Percentiles rank a stretch among this genome's conserved stretches.
Conservation (phyloP, 2,329 filamentous ascomycete species). For the Fusarium udum region DNA sequence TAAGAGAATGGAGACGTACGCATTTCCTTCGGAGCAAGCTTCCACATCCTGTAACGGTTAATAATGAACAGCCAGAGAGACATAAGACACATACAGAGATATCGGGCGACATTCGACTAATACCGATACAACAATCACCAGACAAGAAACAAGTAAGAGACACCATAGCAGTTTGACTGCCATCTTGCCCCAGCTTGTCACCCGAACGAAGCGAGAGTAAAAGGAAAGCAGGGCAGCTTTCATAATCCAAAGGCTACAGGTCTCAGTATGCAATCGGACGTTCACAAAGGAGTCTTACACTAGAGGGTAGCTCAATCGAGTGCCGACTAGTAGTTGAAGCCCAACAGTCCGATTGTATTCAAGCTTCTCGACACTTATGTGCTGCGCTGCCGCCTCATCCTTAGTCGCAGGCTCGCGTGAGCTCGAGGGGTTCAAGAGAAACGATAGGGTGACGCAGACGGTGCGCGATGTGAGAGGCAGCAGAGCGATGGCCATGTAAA, state of each 20-base stretch:
- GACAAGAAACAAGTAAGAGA: constrained; percentile 34
- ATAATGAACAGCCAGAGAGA: no score
- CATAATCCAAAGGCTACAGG: constrained; percentile 39
- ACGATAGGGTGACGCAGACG: constrained; percentile 32
- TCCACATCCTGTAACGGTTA: constrained; percentile 15
- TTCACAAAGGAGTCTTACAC: constrained; percentile 23
- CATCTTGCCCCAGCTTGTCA: constrained; percentile 22
- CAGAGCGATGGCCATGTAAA: constrained; percentile 43
- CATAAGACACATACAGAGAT: constrained; percentile 4
- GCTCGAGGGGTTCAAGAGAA: constrained; percentile 39
- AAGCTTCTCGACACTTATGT: constrained; percentile 16
- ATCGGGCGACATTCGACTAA: constrained; percentile 41
- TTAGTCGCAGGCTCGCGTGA: neutral
- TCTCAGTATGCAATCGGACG: neutral
- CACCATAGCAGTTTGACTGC: constrained; percentile 28
- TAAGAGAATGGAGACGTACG: neutral
- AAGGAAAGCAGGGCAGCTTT: constrained; percentile 43
- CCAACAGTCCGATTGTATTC: constrained; percentile 24
- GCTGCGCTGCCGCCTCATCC: constrained; percentile 17
- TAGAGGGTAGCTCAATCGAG: constrained; percentile 38
- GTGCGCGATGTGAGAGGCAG: constrained; percentile 41
- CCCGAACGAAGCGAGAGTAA: constrained; percentile 42
- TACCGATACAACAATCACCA: constrained; percentile 37
- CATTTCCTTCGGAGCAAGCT: neutral
- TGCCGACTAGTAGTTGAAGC: constrained; percentile 36